A percentile compares a stretch with the other conserved stretches of the same genome.
Evolutionary conservation across 2,329 filamentous ascomycete species (phyloP).

Genomic region (Penicillium hordei): DNA sequence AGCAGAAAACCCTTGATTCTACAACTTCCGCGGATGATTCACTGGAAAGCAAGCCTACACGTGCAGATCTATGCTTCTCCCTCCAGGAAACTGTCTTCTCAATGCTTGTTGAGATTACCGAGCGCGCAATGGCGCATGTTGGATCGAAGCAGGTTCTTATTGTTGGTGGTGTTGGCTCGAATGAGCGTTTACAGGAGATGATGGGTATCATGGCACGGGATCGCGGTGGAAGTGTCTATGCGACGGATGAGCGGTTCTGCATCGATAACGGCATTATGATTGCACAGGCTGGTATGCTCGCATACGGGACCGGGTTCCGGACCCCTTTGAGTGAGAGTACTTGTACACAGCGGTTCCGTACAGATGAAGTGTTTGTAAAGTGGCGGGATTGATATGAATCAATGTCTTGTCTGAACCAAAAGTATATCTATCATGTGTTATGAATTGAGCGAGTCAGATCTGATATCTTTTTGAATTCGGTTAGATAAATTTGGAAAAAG

Average conservation of each 20-base stretch:
- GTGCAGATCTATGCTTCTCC: slow-evolving; percentile 86
- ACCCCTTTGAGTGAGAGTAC: slow-evolving; percentile 78
- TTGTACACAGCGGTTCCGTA: slow-evolving; percentile 80
- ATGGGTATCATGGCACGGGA: slow-evolving; percentile 95
- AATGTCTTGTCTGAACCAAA: not conserved
- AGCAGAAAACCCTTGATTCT: slow-evolving; percentile 13
- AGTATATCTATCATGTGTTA: slow-evolving; percentile 21
- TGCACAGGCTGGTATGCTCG: slow-evolving; percentile 87
- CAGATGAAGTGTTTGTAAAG: slow-evolving; percentile 75
- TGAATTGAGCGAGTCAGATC: slow-evolving; percentile 13
- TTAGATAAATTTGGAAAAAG: not conserved
- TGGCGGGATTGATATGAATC: slow-evolving; percentile 60
- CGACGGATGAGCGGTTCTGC: slow-evolving; percentile 95
- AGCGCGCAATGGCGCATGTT: slow-evolving; percentile 97
- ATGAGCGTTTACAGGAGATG: slow-evolving; percentile 93
- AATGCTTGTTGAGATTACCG: slow-evolving; percentile 98
- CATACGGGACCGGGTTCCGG: slow-evolving; percentile 75
- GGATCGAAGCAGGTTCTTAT: slow-evolving; percentile 87
- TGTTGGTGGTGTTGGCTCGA: slow-evolving; percentile 93
- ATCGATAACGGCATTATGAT: slow-evolving; percentile 99
- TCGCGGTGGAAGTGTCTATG: slow-evolving; percentile 84
- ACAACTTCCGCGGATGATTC: slow-evolving; percentile 31
- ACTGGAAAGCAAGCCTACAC: slow-evolving; percentile 57
- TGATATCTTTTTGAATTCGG: not conserved
- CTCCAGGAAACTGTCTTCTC: slow-evolving; percentile 94